Evolutionary conservation across 441 rosid species (phyloP), one percentile per base, ranked within the genome.

Genomic region (Erysimum cheiri): DNA sequence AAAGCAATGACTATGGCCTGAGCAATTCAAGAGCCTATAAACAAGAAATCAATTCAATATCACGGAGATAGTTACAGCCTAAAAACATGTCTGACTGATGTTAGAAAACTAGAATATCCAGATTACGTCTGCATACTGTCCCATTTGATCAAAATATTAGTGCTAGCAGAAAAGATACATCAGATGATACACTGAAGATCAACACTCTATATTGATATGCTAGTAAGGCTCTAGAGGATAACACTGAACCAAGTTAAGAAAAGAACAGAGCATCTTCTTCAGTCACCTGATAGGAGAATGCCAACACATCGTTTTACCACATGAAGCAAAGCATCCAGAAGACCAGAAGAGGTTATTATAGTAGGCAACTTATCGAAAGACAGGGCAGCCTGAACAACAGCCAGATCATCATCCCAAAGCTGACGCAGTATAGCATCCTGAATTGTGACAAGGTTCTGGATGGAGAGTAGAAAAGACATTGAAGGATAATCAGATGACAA

Each of bases 391-490:
- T 76, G 82, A 74, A 96, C 93, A 56, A 96, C 88, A 56, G 87
- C 80, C 61, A 91, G 79, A 80, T 96, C 99, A 79, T 85, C 87
- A 82, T 96, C 98, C 54, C 71, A 77, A 72, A 96, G 91, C 73
- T 89, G 97, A 78, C 81, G 79, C 73, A 90, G 60, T 63, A 96
- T 69, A 32, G 86, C 90, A 77, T 90, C 96, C 78, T 81, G 87
- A 80, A 96, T 76, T 32, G 81, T 80, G 61, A 76, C 80, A 72
- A 91, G 78, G 70, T 82, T 86, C 99, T 96, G 92, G 67, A 52
- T 39, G 60, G 40, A 67, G 24, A 48, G 58, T 33, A 60, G 12
- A 50, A 58, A 54, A 60, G 29, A 65, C 46, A 28, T 50, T 9
- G 43, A 31, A 55, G 47, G 22, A 22, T 12, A 54, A 41, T 48